These are phyloP conservation scores for Colletotrichum destructivum DNA, from an alignment of 2,329 filamentous ascomycete genomes.

Conservation along the genomic window DNA sequence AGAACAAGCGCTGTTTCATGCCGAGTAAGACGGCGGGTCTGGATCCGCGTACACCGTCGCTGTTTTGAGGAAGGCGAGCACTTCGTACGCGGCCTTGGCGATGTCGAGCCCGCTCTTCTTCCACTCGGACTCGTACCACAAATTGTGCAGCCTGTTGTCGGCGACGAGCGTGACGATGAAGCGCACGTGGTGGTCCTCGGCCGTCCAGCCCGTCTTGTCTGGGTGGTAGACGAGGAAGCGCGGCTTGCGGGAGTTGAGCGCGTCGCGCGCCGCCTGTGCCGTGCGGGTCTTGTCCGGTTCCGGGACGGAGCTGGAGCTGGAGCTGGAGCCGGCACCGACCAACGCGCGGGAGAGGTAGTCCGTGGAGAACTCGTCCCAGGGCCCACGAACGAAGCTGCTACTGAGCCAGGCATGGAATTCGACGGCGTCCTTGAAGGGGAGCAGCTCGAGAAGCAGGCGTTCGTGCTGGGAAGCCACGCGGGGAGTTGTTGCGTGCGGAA, in stretches of 20 bases:
- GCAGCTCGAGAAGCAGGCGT: slow-evolving; percentile 57
- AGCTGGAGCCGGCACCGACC: slow-evolving; percentile 9
- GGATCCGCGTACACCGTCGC: slow-evolving; percentile 43
- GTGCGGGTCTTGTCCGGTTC: slow-evolving; percentile 54
- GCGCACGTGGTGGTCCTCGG: slow-evolving; percentile 56
- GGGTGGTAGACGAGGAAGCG: slow-evolving; percentile 55
- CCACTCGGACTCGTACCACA: slow-evolving; percentile 53
- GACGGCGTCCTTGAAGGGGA: slow-evolving; percentile 53
- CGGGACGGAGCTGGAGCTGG: slow-evolving; percentile 32
- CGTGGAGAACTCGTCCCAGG: slow-evolving; percentile 55
- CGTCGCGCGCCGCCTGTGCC: slow-evolving; percentile 50
- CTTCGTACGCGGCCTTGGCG: slow-evolving; percentile 54
- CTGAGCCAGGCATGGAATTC: slow-evolving; percentile 56
- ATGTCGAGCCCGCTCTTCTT: slow-evolving; percentile 51
- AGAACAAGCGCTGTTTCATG: slow-evolving; percentile 9
- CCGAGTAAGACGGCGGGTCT: slow-evolving; percentile 49
- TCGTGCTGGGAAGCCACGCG: slow-evolving; percentile 52
- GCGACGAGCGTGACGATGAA: slow-evolving; percentile 55
- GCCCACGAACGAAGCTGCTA: slow-evolving; percentile 50
- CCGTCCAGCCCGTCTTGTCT: slow-evolving; percentile 54
- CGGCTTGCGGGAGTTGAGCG: slow-evolving; percentile 48
- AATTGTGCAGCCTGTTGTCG: slow-evolving; percentile 52
- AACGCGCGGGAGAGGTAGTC: slow-evolving; percentile 49
- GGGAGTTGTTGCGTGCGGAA: slow-evolving; percentile 1
- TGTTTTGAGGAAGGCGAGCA: slow-evolving; percentile 53